These are phyloP conservation scores for Dissophora ornata DNA, from an alignment of 192 early-diverging fungal species.

Conservation along the genomic window DNA sequence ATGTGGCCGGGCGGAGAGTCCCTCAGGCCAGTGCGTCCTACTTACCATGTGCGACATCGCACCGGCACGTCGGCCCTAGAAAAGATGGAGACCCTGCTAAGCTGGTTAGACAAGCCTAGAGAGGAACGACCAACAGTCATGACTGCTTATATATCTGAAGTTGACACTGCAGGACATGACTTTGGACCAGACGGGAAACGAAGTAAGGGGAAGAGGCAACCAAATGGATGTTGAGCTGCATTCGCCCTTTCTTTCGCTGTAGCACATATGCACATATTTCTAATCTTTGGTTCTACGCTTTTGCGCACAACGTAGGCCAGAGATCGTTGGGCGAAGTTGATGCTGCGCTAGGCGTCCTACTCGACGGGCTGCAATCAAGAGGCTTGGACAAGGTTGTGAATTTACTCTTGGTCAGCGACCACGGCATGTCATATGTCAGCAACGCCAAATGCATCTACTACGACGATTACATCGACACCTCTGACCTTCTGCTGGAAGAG, in stretches of 20 bases:
- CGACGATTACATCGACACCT: conserved; percentile 75
- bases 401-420: conserved; percentile 81
- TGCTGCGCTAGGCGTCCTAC: conserved; percentile 66
- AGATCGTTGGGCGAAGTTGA: conserved; percentile 42
- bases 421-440: conserved; percentile 82
- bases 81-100: conserved; percentile 70
- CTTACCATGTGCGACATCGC: conserved; percentile 70
- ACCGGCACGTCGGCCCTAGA: conserved; percentile 54
- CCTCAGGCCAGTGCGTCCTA: conserved; percentile 67
- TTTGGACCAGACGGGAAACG: conserved; percentile 73
- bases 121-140: conserved; percentile 78
- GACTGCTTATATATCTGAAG: conserved; percentile 82
- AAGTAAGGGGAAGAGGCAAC: too few species aligned
- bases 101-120: conserved; percentile 84
- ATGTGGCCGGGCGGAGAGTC: conserved; percentile 93
- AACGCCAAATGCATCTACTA: conserved; percentile 72
- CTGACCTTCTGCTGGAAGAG: conserved; percentile 49
- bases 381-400: conserved; percentile 74
- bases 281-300: too few species aligned
- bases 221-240: too few species aligned
- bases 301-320: conserved; percentile 18
- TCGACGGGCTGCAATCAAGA: conserved; percentile 65
- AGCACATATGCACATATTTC: too few species aligned
- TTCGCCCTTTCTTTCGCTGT: not conserved
- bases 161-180: conserved; percentile 83